phyloP scores from a whole-genome alignment of 371 early-diverging fungal species.

The Rhizopus sp. region DNA sequence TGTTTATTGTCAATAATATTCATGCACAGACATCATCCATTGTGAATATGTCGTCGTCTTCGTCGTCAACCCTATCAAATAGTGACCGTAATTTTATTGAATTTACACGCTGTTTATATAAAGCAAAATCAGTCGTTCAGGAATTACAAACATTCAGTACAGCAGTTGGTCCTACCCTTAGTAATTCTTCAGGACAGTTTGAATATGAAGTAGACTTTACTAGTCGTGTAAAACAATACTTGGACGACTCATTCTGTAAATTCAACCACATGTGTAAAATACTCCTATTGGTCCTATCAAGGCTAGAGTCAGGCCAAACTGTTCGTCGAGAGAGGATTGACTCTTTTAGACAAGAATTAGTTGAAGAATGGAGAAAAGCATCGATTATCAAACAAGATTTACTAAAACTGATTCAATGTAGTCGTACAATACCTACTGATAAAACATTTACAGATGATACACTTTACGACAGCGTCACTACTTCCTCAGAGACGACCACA shows the following conservation, averaged over 20 bases:
- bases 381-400: constrained; percentile 10
- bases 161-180: constrained; percentile 13
- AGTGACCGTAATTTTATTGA: constrained; percentile 27
- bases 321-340: constrained; percentile 20
- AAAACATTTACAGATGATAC: neutral
- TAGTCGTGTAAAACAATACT: constrained; percentile 12
- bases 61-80: constrained; percentile 14
- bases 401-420: constrained; percentile 1
- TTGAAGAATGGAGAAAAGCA: constrained; percentile 22
- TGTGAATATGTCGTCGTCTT: neutral
- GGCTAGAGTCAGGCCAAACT: constrained; percentile 20
- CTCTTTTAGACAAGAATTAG: constrained; percentile 24
- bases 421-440: neutral
- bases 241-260: constrained; percentile 19
- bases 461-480: neutral
- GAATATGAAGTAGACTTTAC: constrained; percentile 8
- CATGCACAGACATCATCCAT: neutral
- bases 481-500: neutral
- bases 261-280: constrained; percentile 23
- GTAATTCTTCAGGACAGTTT: neutral
- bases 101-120: constrained; percentile 29
- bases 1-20: neutral
- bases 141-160: constrained; percentile 23
- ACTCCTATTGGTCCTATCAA: constrained; percentile 17
- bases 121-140: constrained; percentile 21